Evolutionary conservation across 2,329 filamentous ascomycete genomes (phyloP).

Genomic region (Cadophora gregata): DNA sequence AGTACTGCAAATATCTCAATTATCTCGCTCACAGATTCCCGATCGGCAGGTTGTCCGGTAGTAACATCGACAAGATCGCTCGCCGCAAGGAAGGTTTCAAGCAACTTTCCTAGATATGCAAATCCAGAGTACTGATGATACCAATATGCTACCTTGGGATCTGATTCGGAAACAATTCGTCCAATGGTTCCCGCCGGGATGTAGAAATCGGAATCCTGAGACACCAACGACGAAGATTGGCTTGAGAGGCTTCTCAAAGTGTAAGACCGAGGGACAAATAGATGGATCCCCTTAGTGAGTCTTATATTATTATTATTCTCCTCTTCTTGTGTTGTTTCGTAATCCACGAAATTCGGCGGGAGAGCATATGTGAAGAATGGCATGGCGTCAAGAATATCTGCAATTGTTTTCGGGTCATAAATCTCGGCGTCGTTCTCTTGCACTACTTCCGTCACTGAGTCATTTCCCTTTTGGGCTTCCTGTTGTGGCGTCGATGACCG

Average conservation of each 20-base stretch:
- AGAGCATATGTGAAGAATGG: constrained; percentile 73
- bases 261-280: constrained; percentile 58
- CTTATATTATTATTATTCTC: constrained; percentile 82
- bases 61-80: constrained; percentile 53
- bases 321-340: constrained; percentile 81
- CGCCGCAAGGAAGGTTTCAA: constrained; percentile 70
- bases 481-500: background rate
- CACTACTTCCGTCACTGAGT: background rate
- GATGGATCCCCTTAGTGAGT: constrained; percentile 66
- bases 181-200: constrained; percentile 72
- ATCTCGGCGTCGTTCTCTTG: background rate
- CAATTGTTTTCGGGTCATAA: constrained; percentile 52
- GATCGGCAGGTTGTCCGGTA: constrained; percentile 54
- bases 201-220: constrained; percentile 56
- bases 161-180: constrained; percentile 75
- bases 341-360: constrained; percentile 73
- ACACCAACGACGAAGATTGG: constrained; percentile 30
- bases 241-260: constrained; percentile 16
- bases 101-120: constrained; percentile 76
- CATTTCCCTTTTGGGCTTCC: background rate
- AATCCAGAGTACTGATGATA: constrained; percentile 78
- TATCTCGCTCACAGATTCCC: constrained; percentile 72
- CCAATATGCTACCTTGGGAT: constrained; percentile 71
- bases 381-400: constrained; percentile 63
- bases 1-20: constrained; percentile 77